These are phyloP conservation scores for Pisolithus sp. DNA, from an alignment of 768 basidiomycete genomes.

Conservation along the genomic window DNA sequence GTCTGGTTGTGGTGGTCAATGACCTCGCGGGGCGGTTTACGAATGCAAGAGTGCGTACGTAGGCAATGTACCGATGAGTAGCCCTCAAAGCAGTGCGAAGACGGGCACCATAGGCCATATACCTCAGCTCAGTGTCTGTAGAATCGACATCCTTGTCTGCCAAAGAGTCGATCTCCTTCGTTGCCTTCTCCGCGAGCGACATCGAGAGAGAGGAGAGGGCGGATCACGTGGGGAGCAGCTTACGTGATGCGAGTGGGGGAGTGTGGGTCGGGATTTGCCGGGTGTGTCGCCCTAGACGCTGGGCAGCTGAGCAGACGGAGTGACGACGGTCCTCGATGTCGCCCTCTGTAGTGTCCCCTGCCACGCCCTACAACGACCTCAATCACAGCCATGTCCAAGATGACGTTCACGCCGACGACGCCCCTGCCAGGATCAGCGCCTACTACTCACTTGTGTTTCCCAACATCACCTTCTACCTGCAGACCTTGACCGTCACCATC, in stretches of 20 bases:
- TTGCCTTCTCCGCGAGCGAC: conserved; percentile 25
- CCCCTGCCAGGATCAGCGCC: conserved; percentile 71
- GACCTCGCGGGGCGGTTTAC: not conserved
- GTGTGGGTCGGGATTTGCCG: conserved; percentile 9
- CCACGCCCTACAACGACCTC: conserved; percentile 2
- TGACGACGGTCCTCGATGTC: conserved; percentile 19
- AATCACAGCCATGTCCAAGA: conserved; percentile 1
- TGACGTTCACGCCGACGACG: conserved; percentile 9
- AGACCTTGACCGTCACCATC: conserved; percentile 90
- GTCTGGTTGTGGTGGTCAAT: conserved; percentile 38
- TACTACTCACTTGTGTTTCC: conserved; percentile 94
- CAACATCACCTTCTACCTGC: conserved; percentile 93
- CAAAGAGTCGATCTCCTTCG: conserved; percentile 48
- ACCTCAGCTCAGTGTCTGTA: conserved; percentile 62
- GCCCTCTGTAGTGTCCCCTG: conserved; percentile 8
- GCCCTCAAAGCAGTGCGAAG: conserved; percentile 71
- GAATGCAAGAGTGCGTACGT: conserved; percentile 38
- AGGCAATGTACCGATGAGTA: conserved; percentile 66
- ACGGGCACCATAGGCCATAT: conserved; percentile 74
- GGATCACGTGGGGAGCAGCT: not conserved
- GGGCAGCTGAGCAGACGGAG: no score
- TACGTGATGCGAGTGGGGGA: not conserved
- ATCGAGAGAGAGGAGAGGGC: not conserved
- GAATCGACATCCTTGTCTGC: conserved; percentile 60
- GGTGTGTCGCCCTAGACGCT: not conserved